A percentile compares a stretch with the other conserved stretches of the same genome.
Conservation (phyloP, 2,329 filamentous ascomycete species). For the Penicillium polonicum region DNA sequence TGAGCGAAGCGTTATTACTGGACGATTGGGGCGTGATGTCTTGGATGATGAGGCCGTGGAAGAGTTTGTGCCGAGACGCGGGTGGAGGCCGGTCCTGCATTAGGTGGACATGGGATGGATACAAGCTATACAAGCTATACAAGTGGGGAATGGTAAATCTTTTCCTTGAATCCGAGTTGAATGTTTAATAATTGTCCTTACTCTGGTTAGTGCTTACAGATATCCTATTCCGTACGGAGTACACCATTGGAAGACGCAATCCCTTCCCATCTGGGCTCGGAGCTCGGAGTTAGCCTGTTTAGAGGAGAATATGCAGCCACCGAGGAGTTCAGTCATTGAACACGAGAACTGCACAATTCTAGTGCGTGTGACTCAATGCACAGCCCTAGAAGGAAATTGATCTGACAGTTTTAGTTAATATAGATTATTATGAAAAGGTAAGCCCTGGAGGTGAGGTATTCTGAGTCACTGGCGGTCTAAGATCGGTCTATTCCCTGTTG, state of each 20-base stretch:
- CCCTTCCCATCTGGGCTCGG: neutral
- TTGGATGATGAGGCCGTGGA: conserved; percentile 61
- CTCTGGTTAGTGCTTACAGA: neutral
- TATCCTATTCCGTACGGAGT: too few relatives aligned
- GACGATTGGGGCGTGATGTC: conserved; percentile 58
- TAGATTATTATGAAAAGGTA: neutral
- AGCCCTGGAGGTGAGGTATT: too few relatives aligned
- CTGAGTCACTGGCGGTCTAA: conserved; percentile 9
- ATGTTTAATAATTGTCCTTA: too few relatives aligned
- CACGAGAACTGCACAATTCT: neutral
- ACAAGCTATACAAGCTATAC: neutral
- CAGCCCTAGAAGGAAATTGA: neutral
- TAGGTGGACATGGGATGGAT: neutral
- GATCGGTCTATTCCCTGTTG: neutral
- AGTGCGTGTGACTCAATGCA: neutral
- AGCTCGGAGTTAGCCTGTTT: neutral
- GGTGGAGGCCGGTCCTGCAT: conserved; percentile 52
- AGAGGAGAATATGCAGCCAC: neutral
- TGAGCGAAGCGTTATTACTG: conserved; percentile 68
- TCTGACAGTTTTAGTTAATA: neutral
- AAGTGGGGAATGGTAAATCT: neutral
- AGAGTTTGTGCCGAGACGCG: conserved; percentile 57
- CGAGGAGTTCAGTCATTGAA: neutral
- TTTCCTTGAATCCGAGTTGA: too few relatives aligned
- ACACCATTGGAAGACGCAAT: neutral